Percentiles rank a stretch among this genome's conserved stretches.
These are phyloP conservation scores for Coniferiporia weirii DNA, from an alignment of 1,284 basidiomycete species.

Conservation along the genomic window DNA sequence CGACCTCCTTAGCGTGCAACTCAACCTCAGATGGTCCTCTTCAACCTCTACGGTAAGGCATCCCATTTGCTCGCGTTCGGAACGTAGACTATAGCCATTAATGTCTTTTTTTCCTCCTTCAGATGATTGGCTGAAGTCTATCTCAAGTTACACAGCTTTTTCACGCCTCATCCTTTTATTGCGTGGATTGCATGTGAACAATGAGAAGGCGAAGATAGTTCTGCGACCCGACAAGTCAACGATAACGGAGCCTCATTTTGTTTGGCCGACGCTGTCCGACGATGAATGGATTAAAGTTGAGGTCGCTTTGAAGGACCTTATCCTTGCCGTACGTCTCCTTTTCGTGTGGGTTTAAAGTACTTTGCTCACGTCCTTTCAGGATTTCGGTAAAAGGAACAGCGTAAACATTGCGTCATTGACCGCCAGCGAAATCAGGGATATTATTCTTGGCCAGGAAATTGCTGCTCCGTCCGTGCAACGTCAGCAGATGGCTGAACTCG, in stretches of 20 bases:
- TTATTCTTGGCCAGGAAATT: constrained; percentile 97
- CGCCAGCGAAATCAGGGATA: constrained; percentile 92
- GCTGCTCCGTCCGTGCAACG: constrained; percentile 89
- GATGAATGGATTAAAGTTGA: constrained; percentile 99
- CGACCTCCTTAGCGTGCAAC: constrained; percentile 66
- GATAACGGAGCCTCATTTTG: constrained; percentile 96
- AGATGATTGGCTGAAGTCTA: constrained; percentile 99
- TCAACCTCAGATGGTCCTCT: constrained; percentile 99
- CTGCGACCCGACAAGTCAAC: constrained; percentile 91
- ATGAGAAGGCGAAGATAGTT: constrained; percentile 97
- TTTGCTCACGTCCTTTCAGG: constrained; percentile 38
- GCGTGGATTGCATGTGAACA: constrained; percentile 97
- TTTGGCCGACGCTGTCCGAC: constrained; percentile 93
- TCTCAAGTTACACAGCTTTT: constrained; percentile 98
- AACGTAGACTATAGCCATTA: background rate
- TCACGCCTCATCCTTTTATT: constrained; percentile 94
- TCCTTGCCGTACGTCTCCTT: constrained; percentile 59
- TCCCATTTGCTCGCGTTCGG: background rate
- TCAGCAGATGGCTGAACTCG: constrained; percentile 99
- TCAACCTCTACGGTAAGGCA: constrained; percentile 84
- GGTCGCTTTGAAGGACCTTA: constrained; percentile 93
- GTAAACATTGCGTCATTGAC: constrained; percentile 98
- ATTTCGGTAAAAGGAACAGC: constrained; percentile 98
- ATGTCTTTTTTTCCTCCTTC: constrained; percentile 13
- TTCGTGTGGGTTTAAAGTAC: constrained; percentile 13